Evolutionary conservation across 2,329 filamentous ascomycete genomes (phyloP).

Genomic region (Ophioceras dolichostomum): DNA sequence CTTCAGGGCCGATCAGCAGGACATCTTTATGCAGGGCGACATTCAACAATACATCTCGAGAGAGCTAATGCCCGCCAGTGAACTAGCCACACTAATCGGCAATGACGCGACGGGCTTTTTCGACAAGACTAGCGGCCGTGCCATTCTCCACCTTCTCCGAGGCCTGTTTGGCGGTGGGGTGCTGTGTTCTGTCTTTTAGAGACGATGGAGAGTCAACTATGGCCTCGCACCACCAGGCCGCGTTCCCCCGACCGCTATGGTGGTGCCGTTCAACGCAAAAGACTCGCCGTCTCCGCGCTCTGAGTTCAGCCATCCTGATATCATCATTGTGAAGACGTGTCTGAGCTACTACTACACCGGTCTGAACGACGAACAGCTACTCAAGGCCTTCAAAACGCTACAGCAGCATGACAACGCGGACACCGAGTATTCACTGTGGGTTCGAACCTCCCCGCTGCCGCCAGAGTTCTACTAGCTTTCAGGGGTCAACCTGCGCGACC

Average conservation of each 20-base stretch:
- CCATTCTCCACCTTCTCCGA: slow-evolving; percentile 32
- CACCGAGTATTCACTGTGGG: slow-evolving; percentile 38
- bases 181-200: slow-evolving; percentile 40
- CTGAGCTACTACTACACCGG: slow-evolving; percentile 46
- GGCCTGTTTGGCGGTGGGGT: slow-evolving; percentile 45
- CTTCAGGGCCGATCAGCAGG: slow-evolving; percentile 11
- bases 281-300: slow-evolving; percentile 40
- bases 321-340: slow-evolving; percentile 41
- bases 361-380: slow-evolving; percentile 35
- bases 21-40: background rate
- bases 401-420: slow-evolving; percentile 36
- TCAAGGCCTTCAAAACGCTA: slow-evolving; percentile 31
- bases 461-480: slow-evolving; percentile 24
- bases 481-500: slow-evolving; percentile 48
- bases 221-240: slow-evolving; percentile 36
- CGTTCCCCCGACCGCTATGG: slow-evolving; percentile 29
- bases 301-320: slow-evolving; percentile 52
- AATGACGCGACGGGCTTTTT: slow-evolving; percentile 20
- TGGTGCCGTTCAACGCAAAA: slow-evolving; percentile 49
- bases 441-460: slow-evolving; percentile 21
- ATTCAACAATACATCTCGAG: slow-evolving; percentile 27
- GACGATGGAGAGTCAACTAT: slow-evolving; percentile 55
- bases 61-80: slow-evolving; percentile 11
- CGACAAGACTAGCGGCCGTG: slow-evolving; percentile 16
- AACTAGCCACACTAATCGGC: slow-evolving; percentile 22